Evolutionary conservation across 192 early-diverging fungal genomes (phyloP), one percentile per base, ranked within the genome.

Genomic region (Linnemannia zychae): DNA sequence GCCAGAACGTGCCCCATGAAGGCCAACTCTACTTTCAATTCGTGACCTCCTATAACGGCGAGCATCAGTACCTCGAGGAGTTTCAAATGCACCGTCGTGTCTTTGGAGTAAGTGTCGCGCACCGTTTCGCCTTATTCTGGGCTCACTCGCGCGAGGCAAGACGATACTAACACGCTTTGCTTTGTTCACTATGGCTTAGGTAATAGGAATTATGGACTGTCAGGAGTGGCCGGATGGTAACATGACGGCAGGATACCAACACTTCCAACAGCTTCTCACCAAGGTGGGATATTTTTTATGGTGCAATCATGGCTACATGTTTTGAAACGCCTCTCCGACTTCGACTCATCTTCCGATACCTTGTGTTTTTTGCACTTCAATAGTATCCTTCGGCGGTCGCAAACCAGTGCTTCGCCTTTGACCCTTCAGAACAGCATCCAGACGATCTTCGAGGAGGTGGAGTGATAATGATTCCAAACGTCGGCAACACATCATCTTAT

Each of bases 181-280:
- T 70, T 49, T 28, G n/a, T n/a, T 75, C 37, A 74, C 31, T 22
- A 20, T 52, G 20, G 17, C 46, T 22, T 81, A 95, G 93, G 94
- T 95, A 46, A 93, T 96, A 82, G 95, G 95, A 63, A 94, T 96
- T 50, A 95, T 95, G 91, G 91, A 96, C 84, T 96, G 95, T 74
- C 88, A 92, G 69, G 91, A 92, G 71, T 92, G 90, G 89, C 88
- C 93, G 38, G 88, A 90, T 50, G 77, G 78, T 50, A 88, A 91
- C 70, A 88, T 96, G 60, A 82, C 80, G 11, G 88, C 95, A 76
- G 92, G 94, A 34, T 89, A 88, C 71, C 88, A 89, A 37, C 87
- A 89, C 31, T 96, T 95, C 79, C 88, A 90, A 38, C 83, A 89
- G 44, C 90, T 91, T 24, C 71, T 93, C 5, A 81, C 89, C 66